A percentile compares a stretch with the other conserved stretches of the same genome.
These are phyloP conservation scores for Wickerhamiella alocasiicola DNA, from an alignment of 805 yeast species.

Conservation along the genomic window DNA sequence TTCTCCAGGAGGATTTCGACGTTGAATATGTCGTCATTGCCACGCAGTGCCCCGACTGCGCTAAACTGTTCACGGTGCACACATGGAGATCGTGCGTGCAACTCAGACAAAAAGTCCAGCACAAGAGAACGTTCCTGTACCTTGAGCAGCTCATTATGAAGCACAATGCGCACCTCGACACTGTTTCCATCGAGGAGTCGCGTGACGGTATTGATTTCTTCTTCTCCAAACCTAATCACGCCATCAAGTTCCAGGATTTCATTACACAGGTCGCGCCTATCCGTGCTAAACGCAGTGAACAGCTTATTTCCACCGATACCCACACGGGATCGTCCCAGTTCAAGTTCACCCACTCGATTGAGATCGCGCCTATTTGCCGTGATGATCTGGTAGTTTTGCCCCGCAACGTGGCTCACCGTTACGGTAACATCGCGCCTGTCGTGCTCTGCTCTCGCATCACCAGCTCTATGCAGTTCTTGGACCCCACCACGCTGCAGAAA, in stretches of 20 bases:
- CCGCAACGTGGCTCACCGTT: slow-evolving; percentile 57
- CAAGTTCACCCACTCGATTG: slow-evolving; percentile 86
- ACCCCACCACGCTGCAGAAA: slow-evolving; percentile 61
- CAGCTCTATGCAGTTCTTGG: slow-evolving; percentile 69
- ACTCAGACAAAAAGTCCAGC: slow-evolving; percentile 93
- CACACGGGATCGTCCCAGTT: slow-evolving; percentile 81
- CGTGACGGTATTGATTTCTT: slow-evolving; percentile 93
- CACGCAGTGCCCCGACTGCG: slow-evolving; percentile 98
- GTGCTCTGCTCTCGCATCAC: slow-evolving; percentile 75
- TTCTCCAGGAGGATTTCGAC: slow-evolving; percentile 87
- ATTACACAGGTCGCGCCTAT: slow-evolving; percentile 74
- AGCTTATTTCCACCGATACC: slow-evolving; percentile 80
- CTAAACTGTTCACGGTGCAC: slow-evolving; percentile 88
- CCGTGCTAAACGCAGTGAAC: slow-evolving; percentile 73
- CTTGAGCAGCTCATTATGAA: slow-evolving; percentile 89
- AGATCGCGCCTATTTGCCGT: slow-evolving; percentile 90
- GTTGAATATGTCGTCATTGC: slow-evolving; percentile 89
- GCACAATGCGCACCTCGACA: slow-evolving; percentile 87
- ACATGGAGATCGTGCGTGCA: slow-evolving; percentile 98
- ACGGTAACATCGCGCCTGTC: slow-evolving; percentile 69
- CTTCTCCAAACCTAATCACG: slow-evolving; percentile 79
- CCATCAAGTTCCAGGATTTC: slow-evolving; percentile 88
- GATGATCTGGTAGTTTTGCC: slow-evolving; percentile 93
- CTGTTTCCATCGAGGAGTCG: slow-evolving; percentile 83
- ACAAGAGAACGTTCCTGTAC: slow-evolving; percentile 90